Percentiles rank a stretch among this genome's conserved stretches.
Evolutionary conservation across 495 filamentous ascomycete species (phyloP).

Genomic region (Neurospora pannonica): DNA sequence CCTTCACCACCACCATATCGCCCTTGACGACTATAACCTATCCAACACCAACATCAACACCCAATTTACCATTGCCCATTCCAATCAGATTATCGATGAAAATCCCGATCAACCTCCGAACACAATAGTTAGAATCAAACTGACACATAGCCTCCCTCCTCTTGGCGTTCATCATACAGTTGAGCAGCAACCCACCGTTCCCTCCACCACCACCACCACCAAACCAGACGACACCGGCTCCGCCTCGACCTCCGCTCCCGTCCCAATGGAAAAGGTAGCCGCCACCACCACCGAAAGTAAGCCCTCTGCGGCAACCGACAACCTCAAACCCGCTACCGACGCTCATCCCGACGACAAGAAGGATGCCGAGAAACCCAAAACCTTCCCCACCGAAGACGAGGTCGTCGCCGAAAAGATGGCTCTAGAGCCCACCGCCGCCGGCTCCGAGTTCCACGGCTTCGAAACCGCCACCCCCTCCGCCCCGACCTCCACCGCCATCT

Average conservation of each 20-base stretch:
- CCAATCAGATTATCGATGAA: not conserved
- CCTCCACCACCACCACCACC: not conserved
- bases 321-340: not conserved
- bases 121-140: not conserved
- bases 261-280: conserved; percentile 1
- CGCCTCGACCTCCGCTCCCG: not conserved
- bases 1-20: not conserved
- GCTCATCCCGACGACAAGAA: not conserved
- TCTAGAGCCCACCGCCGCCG: not conserved
- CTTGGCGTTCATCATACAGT: not conserved
- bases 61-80: not conserved
- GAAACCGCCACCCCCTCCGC: not conserved
- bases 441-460: not conserved
- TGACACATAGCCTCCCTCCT: not conserved
- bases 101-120: not conserved
- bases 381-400: not conserved
- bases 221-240: conserved; percentile 1
- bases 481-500: not conserved
- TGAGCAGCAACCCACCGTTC: not conserved
- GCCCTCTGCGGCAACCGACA: not conserved
- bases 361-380: conserved; percentile 1
- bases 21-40: not conserved
- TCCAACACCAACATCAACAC: not conserved
- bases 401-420: not conserved
- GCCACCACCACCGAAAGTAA: conserved; percentile 4